Conservation (phyloP, 2,329 filamentous ascomycete species). For the Verticillium nonalfalfae region DNA sequence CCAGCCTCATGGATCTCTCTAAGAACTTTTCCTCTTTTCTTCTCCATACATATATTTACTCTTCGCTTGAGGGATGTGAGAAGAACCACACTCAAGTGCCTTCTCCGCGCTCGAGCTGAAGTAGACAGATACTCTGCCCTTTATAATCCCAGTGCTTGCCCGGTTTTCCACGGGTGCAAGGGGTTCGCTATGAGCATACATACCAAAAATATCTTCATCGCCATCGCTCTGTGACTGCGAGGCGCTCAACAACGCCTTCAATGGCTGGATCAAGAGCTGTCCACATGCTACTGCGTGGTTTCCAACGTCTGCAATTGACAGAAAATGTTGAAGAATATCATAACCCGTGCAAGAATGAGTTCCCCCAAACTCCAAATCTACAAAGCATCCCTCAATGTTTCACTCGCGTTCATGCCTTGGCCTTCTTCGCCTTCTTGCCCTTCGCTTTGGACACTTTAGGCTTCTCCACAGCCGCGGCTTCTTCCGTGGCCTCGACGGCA, state of each 20-base stretch:
- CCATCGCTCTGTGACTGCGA: background rate
- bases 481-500: slow-evolving; percentile 22
- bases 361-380: background rate
- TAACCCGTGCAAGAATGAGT: background rate
- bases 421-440: slow-evolving; percentile 29
- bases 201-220: slow-evolving; percentile 12
- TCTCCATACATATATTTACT: slow-evolving; percentile 41
- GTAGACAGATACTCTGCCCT: slow-evolving; percentile 46
- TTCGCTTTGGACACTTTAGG: slow-evolving; percentile 23
- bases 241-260: background rate
- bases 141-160: slow-evolving; percentile 54
- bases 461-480: slow-evolving; percentile 16
- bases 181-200: slow-evolving; percentile 61
- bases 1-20: background rate
- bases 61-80: slow-evolving; percentile 33
- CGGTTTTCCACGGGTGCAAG: slow-evolving; percentile 36
- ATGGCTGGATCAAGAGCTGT: background rate
- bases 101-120: slow-evolving; percentile 42
- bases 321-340: background rate
- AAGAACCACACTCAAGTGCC: slow-evolving; percentile 27
- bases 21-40: slow-evolving; percentile 22
- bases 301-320: background rate
- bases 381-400: background rate
- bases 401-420: slow-evolving; percentile 21
- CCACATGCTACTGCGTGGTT: background rate